Evolutionary conservation across 768 basidiomycete genomes (phyloP), one percentile per base, ranked within the genome.

Genomic region (Collybiopsis confluens): DNA sequence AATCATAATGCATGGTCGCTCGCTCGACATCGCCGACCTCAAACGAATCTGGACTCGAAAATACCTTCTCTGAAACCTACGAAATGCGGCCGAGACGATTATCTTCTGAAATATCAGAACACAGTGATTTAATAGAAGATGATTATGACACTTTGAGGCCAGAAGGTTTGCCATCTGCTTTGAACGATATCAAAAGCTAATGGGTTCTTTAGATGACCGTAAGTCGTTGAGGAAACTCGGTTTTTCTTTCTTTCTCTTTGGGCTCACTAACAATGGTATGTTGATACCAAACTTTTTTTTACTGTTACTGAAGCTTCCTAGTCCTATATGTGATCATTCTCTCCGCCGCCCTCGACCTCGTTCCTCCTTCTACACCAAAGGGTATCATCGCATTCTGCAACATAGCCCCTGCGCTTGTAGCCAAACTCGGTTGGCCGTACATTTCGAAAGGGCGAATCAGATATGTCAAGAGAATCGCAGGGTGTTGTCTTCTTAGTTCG

Each of bases 281-380:
- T 54, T 28, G 28, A 21, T 45, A 41, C 38, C 27, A 30, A 30
- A 30, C 35, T 18, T 9, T 16, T n/a, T n/a, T n/a, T n/a, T n/a
- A n/a, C n/a, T n/a, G n/a, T 27, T 24, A 11, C 24, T n/a, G 47
- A 38, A 24, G 35, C 33, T 30, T 42, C 20, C 54, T 58, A 93
- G 93, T 97, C 4, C 76, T 96, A 54, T 97, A 98, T 70, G 96
- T 99, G 35, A 89, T 98, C 56, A 97, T 98, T 57, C 81, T 99
- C 18, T 96, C 92, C 1, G 96, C 96, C 5, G 97, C 97, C 1
- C 75, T 98, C 3, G 97, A 99, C 64, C 80, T 99, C 2, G 94
- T 97, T 1, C 90, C 93, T 7, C 85, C 91, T 1, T 80, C 87
- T 2, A 96, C 92, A 0, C 95, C 96, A 0, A 96, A 96, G 65